Conservation (phyloP, 2,329 filamentous ascomycete species). For the Chrysosporium queenslandicum region DNA sequence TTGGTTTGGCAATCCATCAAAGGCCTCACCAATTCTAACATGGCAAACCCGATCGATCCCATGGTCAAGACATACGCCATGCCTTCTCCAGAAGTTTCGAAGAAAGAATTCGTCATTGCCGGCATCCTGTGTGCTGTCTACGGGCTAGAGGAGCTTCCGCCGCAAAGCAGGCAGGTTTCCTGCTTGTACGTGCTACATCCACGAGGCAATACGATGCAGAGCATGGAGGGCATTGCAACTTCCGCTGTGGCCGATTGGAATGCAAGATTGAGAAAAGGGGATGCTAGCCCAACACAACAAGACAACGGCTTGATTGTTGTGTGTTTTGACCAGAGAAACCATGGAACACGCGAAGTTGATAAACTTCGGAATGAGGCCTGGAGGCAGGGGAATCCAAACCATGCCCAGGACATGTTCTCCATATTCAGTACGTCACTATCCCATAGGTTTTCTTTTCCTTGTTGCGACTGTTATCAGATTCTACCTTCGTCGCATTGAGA, state of each 20-base stretch:
- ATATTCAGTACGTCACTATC: constrained; percentile 48
- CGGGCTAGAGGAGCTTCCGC: constrained; percentile 65
- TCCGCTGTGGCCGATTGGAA: constrained; percentile 61
- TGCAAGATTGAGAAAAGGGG: constrained; percentile 28
- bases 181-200: constrained; percentile 91
- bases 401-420: constrained; percentile 88
- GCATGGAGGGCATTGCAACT: constrained; percentile 67
- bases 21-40: constrained; percentile 13
- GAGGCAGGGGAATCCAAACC: constrained; percentile 64
- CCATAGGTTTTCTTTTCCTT: neutral
- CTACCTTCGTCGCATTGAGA: neutral
- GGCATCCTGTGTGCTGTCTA: constrained; percentile 72
- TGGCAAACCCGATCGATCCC: constrained; percentile 31
- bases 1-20: neutral
- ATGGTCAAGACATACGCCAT: constrained; percentile 23
- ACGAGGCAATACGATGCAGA: constrained; percentile 56
- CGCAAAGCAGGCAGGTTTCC: constrained; percentile 48
- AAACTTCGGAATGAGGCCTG: constrained; percentile 64
- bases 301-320: constrained; percentile 62
- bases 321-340: constrained; percentile 87
- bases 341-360: constrained; percentile 63
- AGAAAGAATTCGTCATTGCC: constrained; percentile 58
- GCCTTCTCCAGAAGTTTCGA: constrained; percentile 44
- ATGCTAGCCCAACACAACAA: constrained; percentile 21
- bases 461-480: neutral